These are phyloP conservation scores for Austroboletus rostrupii DNA, from an alignment of 1,284 basidiomycete species.

Conservation along the genomic window DNA sequence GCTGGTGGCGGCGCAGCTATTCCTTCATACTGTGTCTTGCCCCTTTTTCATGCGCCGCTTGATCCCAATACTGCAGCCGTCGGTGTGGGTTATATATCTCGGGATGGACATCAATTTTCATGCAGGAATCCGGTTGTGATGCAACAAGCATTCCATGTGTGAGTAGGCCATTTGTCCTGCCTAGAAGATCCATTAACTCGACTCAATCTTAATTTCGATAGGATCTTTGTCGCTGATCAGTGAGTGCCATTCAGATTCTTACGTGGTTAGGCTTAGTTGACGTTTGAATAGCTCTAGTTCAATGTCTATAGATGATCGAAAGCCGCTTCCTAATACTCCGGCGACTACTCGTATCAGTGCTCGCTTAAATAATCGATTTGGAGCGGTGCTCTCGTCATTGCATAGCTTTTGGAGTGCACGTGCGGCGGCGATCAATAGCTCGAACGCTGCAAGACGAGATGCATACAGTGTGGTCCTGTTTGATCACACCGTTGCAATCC, in stretches of 20 bases:
- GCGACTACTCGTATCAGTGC: conserved; percentile 36
- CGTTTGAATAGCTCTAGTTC: conserved; percentile 46
- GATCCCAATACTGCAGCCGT: conserved; percentile 24
- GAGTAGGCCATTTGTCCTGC: not conserved
- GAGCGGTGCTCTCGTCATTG: conserved; percentile 54
- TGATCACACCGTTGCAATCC: conserved; percentile 26
- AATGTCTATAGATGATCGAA: conserved; percentile 41
- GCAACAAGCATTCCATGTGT: conserved; percentile 33
- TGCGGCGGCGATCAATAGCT: conserved; percentile 34
- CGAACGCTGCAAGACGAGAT: conserved; percentile 40
- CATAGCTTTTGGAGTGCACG: conserved; percentile 55
- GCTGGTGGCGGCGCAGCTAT: conserved; percentile 37
- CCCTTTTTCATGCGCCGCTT: conserved; percentile 49
- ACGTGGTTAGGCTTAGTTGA: not conserved
- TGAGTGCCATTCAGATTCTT: not conserved
- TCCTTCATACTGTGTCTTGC: conserved; percentile 53
- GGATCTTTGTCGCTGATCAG: conserved; percentile 29
- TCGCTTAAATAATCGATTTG: conserved; percentile 47
- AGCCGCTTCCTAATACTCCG: conserved; percentile 45
- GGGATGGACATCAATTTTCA: conserved; percentile 42
- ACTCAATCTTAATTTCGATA: conserved; percentile 1
- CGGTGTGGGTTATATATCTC: conserved; percentile 48
- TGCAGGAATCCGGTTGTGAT: conserved; percentile 54
- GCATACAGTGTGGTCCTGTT: conserved; percentile 59
- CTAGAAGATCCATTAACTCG: not conserved